Evolutionary conservation across 805 yeast species (phyloP).

Genomic region (Maudiozyma serrabonitensis): DNA sequence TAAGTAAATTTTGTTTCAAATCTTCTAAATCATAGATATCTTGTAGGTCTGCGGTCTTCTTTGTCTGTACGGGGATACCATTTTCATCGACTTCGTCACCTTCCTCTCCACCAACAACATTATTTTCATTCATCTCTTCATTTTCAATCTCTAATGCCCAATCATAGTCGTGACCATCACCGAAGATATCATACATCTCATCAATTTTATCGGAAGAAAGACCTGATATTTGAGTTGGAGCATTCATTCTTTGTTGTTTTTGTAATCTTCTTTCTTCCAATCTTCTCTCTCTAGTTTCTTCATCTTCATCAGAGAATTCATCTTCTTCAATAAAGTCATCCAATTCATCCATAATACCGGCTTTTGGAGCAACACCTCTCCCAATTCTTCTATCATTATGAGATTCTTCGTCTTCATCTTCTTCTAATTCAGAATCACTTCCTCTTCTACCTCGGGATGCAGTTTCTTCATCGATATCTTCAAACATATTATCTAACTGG

Average conservation of each 20-base stretch:
- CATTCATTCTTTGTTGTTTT: constrained; percentile 37
- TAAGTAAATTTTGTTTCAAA: constrained; percentile 78
- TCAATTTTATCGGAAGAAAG: constrained; percentile 84
- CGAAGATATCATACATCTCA: constrained; percentile 90
- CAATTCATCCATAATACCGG: constrained; percentile 59
- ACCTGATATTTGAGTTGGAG: constrained; percentile 48
- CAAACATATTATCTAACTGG: constrained; percentile 34
- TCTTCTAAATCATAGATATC: constrained; percentile 95
- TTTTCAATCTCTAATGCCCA: constrained; percentile 84
- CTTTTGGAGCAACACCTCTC: constrained; percentile 24
- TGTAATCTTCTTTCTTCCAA: constrained; percentile 23
- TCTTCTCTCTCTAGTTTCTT: constrained; percentile 38
- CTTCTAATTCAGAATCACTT: constrained; percentile 9
- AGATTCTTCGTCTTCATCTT: constrained; percentile 7
- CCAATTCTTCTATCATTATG: constrained; percentile 14
- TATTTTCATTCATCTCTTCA: constrained; percentile 35
- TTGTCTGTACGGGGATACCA: constrained; percentile 19
- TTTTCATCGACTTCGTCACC: constrained; percentile 31
- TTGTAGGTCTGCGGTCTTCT: constrained; percentile 43
- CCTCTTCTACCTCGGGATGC: constrained; percentile 11
- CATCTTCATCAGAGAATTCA: constrained; percentile 80
- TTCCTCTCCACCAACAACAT: constrained; percentile 19
- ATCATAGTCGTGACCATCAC: constrained; percentile 93
- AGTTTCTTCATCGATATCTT: constrained; percentile 29
- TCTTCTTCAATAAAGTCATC: constrained; percentile 98